Percentiles rank a stretch among this genome's conserved stretches.
These are phyloP conservation scores for Tetraselmis chui DNA, from an alignment of 139 green algal genomes.

Conservation along the genomic window DNA sequence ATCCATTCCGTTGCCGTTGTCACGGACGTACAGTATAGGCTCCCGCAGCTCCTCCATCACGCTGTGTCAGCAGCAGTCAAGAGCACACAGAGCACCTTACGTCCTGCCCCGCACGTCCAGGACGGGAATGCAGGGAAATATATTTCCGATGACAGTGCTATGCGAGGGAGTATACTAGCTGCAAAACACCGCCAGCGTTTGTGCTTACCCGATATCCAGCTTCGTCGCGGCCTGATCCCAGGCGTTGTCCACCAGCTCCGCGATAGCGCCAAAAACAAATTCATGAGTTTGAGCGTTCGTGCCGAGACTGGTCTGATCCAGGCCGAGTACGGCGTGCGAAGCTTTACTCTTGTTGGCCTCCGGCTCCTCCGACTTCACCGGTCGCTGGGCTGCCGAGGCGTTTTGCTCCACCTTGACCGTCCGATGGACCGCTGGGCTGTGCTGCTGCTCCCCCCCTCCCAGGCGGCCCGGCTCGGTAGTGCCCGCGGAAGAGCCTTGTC, in stretches of 20 bases:
- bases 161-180: too few relatives aligned
- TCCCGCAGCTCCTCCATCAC: slow-evolving; percentile 16
- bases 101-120: too few relatives aligned
- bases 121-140: too few relatives aligned
- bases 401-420: too few relatives aligned
- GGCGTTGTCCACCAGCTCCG: slow-evolving; percentile 25
- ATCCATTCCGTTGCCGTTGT: slow-evolving; percentile 29
- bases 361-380: too few relatives aligned
- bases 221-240: background rate
- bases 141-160: too few relatives aligned
- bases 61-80: too few relatives aligned
- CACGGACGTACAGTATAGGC: slow-evolving; percentile 11
- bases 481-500: background rate
- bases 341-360: background rate
- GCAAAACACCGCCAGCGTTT: background rate
- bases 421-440: too few relatives aligned
- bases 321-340: background rate
- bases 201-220: background rate
- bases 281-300: background rate
- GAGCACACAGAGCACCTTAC: too few relatives aligned
- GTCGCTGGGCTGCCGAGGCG: too few relatives aligned
- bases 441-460: too few relatives aligned
- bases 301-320: background rate
- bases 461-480: background rate
- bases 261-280: slow-evolving; percentile 20